Evolutionary conservation across 306 rosid species (phyloP).

Genomic region (Malus sieversii): DNA sequence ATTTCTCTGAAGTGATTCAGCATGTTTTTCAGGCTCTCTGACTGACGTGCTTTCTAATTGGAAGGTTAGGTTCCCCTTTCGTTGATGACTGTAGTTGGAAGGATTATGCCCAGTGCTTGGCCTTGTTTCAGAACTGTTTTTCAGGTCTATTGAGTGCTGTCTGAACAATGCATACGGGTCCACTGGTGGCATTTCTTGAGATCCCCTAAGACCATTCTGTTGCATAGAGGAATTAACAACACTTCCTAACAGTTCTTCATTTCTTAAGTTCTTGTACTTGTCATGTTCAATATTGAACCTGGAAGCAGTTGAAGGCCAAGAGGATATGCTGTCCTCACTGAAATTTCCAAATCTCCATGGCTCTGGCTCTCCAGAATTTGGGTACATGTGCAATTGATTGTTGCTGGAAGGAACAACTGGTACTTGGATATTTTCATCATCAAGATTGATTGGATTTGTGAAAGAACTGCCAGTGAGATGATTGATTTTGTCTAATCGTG

Average conservation of each 20-base stretch:
- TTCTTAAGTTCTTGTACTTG: constrained; percentile 25
- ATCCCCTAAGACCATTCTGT: constrained; percentile 23
- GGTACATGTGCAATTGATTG: constrained; percentile 20
- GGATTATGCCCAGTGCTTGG: constrained; percentile 18
- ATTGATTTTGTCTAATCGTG: constrained; percentile 24
- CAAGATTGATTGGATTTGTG: constrained; percentile 32
- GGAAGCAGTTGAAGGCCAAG: constrained; percentile 40
- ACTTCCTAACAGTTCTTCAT: constrained; percentile 21
- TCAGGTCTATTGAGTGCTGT: constrained; percentile 26
- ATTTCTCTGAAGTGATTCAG: constrained; percentile 18
- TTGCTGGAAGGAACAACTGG: constrained; percentile 33
- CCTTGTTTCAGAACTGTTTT: constrained; percentile 21
- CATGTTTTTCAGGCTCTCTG: constrained; percentile 23
- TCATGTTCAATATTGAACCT: constrained; percentile 20
- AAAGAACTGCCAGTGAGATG: constrained; percentile 25
- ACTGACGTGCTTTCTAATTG: constrained; percentile 22
- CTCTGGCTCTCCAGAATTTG: constrained; percentile 25
- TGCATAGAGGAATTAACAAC: constrained; percentile 19
- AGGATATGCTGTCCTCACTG: constrained; percentile 42
- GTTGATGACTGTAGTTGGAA: constrained; percentile 23
- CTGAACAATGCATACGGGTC: constrained; percentile 30
- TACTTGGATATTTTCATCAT: constrained; percentile 26
- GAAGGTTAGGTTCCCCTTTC: constrained; percentile 23
- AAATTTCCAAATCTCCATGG: constrained; percentile 34
- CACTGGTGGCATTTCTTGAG: constrained; percentile 27